phyloP scores from a whole-genome alignment of 768 basidiomycete species.

The Amanita exitialis region DNA sequence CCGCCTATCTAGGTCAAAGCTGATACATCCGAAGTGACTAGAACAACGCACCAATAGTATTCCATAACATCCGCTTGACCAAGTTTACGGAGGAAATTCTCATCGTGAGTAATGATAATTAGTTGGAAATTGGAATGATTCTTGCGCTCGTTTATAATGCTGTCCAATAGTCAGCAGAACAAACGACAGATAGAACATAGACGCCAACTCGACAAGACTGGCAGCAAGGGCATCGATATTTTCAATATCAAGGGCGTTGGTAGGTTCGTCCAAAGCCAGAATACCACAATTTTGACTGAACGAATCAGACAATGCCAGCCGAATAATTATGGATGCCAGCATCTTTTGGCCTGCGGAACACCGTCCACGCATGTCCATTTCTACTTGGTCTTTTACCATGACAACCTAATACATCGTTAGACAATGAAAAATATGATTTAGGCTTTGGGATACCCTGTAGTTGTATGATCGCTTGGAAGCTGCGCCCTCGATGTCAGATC shows the following conservation, averaged over 20 bases:
- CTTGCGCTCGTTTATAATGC: conserved; percentile 91
- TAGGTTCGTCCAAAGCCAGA: conserved; percentile 94
- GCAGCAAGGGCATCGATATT: conserved; percentile 92
- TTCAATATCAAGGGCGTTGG: conserved; percentile 92
- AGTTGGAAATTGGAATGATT: conserved; percentile 90
- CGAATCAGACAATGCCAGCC: conserved; percentile 92
- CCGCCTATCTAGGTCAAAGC: conserved; percentile 43
- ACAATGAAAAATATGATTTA: conserved; percentile 4
- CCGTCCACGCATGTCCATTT: conserved; percentile 99
- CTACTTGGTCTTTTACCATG: conserved; percentile 98
- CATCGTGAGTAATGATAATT: conserved; percentile 95
- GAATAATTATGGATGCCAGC: conserved; percentile 95
- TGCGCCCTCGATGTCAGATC: conserved; percentile 87
- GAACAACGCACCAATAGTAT: conserved; percentile 71
- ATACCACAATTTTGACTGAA: conserved; percentile 98
- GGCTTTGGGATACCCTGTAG: conserved; percentile 60
- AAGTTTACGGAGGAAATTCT: conserved; percentile 85
- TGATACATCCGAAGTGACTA: conserved; percentile 1
- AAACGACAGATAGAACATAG: neutral
- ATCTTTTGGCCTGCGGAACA: conserved; percentile 99
- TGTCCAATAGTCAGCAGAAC: conserved; percentile 20
- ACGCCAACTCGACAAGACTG: conserved; percentile 81
- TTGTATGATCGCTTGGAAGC: conserved; percentile 92
- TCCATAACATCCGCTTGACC: conserved; percentile 92
- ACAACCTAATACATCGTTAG: conserved; percentile 57